phyloP scores from a whole-genome alignment of 257 asterid genomes.

The Solanum raphanifolium region DNA sequence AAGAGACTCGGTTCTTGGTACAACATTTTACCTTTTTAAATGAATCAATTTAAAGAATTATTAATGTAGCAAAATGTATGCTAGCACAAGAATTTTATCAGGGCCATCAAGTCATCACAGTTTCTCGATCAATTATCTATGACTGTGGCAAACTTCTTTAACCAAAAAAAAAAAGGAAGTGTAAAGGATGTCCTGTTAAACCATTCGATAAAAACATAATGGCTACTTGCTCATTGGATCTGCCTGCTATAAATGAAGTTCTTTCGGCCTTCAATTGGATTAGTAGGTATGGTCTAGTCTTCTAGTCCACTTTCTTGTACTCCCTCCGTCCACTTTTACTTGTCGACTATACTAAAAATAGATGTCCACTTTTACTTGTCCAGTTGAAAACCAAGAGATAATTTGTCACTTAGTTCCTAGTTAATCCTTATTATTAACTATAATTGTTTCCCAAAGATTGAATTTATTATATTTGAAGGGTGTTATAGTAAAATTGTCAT shows the following conservation, averaged over 20 bases:
- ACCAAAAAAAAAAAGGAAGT: neutral
- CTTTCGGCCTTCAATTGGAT: neutral
- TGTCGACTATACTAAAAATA: neutral
- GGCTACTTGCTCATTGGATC: neutral
- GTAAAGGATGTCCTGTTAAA: neutral
- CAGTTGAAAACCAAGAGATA: neutral
- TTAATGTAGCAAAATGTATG: neutral
- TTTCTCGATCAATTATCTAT: neutral
- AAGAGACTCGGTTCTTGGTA: constrained; percentile 75
- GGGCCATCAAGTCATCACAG: neutral
- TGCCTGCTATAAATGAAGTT: neutral
- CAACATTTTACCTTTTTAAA: neutral
- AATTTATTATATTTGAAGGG: neutral
- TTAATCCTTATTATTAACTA: neutral
- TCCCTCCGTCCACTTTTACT: neutral
- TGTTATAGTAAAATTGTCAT: no score
- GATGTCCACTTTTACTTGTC: neutral
- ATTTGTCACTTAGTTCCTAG: neutral
- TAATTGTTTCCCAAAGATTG: neutral
- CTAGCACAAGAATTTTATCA: neutral
- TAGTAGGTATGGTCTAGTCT: neutral
- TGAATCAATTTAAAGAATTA: neutral
- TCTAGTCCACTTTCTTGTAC: neutral
- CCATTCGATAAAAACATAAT: neutral
- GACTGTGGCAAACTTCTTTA: neutral